Base-by-base conservation (phyloP, 768 basidiomycete genomes). In the Vararia minispora region DNA sequence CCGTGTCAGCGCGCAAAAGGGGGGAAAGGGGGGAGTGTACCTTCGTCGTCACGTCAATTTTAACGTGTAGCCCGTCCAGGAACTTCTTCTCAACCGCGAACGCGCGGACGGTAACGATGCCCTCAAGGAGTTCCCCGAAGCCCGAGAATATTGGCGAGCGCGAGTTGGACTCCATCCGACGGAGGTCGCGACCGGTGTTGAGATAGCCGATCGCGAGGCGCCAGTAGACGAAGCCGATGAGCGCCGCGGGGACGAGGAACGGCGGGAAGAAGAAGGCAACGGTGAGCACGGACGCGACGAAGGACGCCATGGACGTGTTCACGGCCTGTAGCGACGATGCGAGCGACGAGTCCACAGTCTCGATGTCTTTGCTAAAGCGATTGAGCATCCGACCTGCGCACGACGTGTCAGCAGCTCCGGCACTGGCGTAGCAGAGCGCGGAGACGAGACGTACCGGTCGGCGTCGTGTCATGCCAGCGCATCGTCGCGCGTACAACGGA, bases 21-120 rank as follows among this genome's bases (percentile, higher is more conserved):
- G 23, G 33, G 9, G 26, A 14, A 8, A 26, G n/a, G 10, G 13
- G 20, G 21, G 16, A 5, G 14, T 20, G 26, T 40, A 80, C 82
- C 73, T 79, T 74, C 9, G 74, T 88, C n/a, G 81, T 88, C 35
- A 67, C 59, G 44, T 89, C 82, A 22, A 90, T 70, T 54, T 85
- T 87, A 2, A 47, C 47, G 52, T 86, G 84, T 3, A 92, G 60
- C 42, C 70, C 71, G 38, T 83, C 71, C 48, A 91, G 61, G 67
- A 97, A 94, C 4, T 73, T 63, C 28, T 62, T 61, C 53, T 94
- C 89, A 0, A 77, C 81, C 1, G 83, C 79, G 61, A 94, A 97
- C 0, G 91, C 91, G 40, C 91, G 73, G 28, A 94, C 84, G 5
- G 89, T 90, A n/a, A 90, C 84, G 31, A 92, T 85, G 17, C 89